Evolutionary conservation across 2,329 filamentous ascomycete genomes (phyloP).

Genomic region (Ceratocystis diversiconidia): DNA sequence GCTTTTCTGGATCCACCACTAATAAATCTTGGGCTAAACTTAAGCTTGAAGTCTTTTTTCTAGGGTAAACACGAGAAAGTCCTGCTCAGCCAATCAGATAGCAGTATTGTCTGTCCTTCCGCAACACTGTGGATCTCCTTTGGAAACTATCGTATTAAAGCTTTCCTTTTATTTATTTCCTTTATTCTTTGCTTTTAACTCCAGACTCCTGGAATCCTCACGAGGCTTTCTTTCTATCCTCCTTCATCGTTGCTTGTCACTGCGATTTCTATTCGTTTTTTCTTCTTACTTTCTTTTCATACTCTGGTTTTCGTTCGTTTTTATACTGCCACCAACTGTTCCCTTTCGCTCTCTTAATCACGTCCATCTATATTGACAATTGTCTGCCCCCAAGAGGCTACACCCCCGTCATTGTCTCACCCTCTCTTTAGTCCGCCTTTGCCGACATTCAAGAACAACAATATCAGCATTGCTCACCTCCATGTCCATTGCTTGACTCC

Average conservation of each 20-base stretch:
- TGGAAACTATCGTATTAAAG: not conserved
- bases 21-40: constrained; percentile 1
- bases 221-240: not conserved
- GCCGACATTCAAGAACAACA: not conserved
- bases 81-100: constrained; percentile 2
- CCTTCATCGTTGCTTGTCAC: not conserved
- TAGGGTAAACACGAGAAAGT: constrained; percentile 14
- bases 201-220: not conserved
- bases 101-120: not conserved
- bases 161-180: not conserved
- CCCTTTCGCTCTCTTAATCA: not conserved
- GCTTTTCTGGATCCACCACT: not conserved
- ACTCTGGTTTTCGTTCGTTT: not conserved
- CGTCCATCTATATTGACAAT: not conserved
- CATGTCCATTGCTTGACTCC: no score
- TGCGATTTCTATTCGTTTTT: not conserved
- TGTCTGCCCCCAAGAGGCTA: not conserved
- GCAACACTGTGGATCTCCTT: not conserved
- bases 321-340: not conserved
- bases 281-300: not conserved
- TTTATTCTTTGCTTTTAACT: not conserved
- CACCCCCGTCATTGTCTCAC: not conserved
- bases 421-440: not conserved
- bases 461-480: not conserved
- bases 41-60: constrained; percentile 8